These are phyloP conservation scores for Saccharomycopsis sp. DNA, from an alignment of 805 yeast species.

Conservation along the genomic window DNA sequence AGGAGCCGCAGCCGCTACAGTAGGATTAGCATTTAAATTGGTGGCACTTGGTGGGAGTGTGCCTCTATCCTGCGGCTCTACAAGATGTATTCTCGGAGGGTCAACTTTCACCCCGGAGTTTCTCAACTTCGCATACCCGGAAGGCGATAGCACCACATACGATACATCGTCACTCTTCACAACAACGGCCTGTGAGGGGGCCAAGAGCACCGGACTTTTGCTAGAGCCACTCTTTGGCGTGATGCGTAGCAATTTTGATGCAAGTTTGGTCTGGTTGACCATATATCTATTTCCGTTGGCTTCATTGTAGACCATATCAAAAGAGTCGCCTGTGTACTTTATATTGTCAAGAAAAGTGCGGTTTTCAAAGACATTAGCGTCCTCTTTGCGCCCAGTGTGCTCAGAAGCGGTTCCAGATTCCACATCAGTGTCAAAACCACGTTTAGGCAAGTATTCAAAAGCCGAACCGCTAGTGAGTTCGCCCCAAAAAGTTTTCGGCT, in stretches of 20 bases:
- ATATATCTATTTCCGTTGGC: neutral
- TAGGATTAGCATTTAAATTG: too few species aligned
- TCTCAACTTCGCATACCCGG: constrained; percentile 25
- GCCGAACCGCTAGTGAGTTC: constrained; percentile 25
- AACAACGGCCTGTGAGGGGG: constrained; percentile 25
- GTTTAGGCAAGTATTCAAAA: constrained; percentile 29
- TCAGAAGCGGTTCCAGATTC: neutral
- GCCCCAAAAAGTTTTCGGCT: constrained; percentile 25
- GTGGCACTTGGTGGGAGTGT: too few species aligned
- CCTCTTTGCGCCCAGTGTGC: neutral
- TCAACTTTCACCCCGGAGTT: constrained; percentile 21
- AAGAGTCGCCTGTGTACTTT: constrained; percentile 20
- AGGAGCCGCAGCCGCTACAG: too few species aligned
- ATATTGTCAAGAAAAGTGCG: neutral
- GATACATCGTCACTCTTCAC: constrained; percentile 24
- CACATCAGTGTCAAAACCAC: constrained; percentile 17
- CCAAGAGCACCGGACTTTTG: constrained; percentile 20
- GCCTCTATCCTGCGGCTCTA: neutral
- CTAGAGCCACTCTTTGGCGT: constrained; percentile 18
- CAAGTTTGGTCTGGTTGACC: neutral
- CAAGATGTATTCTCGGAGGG: constrained; percentile 20
- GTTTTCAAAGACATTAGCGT: neutral
- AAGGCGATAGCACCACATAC: constrained; percentile 26
- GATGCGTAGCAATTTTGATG: constrained; percentile 14
- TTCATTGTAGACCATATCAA: constrained; percentile 4